Conservation (phyloP, 768 basidiomycete species). For the Podaxis pistillaris region DNA sequence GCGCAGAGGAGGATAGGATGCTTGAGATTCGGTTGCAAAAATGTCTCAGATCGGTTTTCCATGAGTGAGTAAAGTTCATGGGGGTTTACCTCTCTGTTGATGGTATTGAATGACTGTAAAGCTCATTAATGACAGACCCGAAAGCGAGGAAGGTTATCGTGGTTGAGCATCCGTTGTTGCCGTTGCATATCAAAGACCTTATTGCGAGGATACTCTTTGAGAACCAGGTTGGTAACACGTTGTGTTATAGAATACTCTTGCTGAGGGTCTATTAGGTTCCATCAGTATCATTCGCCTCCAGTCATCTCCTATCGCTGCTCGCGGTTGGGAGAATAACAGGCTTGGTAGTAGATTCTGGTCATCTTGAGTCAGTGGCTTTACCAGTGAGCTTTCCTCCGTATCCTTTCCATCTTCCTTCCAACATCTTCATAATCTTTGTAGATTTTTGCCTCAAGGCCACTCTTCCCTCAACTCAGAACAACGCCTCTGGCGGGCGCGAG, state of each 20-base stretch:
- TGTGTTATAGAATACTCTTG: not conserved
- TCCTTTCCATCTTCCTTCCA: not conserved
- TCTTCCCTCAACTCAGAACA: slow-evolving; percentile 79
- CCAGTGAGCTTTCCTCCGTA: slow-evolving; percentile 55
- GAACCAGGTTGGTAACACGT: slow-evolving; percentile 65
- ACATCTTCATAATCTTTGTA: slow-evolving; percentile 28
- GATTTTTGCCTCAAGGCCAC: slow-evolving; percentile 88
- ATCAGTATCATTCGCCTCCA: slow-evolving; percentile 89
- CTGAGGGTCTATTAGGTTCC: slow-evolving; percentile 61
- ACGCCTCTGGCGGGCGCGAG: slow-evolving; percentile 86
- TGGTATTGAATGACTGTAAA: slow-evolving; percentile 31
- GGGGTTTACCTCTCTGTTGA: not conserved
- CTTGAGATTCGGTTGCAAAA: slow-evolving; percentile 69
- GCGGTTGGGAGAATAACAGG: slow-evolving; percentile 90
- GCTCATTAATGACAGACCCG: slow-evolving; percentile 90
- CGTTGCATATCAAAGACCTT: slow-evolving; percentile 83
- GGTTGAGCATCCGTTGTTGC: slow-evolving; percentile 86
- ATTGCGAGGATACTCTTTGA: slow-evolving; percentile 86
- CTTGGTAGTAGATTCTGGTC: slow-evolving; percentile 89
- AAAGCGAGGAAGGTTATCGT: slow-evolving; percentile 94
- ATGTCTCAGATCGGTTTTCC: slow-evolving; percentile 75
- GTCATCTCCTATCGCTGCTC: slow-evolving; percentile 81
- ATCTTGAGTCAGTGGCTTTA: slow-evolving; percentile 84
- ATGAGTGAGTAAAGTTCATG: slow-evolving; percentile 57
- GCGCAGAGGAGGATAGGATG: slow-evolving; percentile 72